phyloP scores from a whole-genome alignment of 768 basidiomycete genomes.

The Chalciporus pseudorubinellus region DNA sequence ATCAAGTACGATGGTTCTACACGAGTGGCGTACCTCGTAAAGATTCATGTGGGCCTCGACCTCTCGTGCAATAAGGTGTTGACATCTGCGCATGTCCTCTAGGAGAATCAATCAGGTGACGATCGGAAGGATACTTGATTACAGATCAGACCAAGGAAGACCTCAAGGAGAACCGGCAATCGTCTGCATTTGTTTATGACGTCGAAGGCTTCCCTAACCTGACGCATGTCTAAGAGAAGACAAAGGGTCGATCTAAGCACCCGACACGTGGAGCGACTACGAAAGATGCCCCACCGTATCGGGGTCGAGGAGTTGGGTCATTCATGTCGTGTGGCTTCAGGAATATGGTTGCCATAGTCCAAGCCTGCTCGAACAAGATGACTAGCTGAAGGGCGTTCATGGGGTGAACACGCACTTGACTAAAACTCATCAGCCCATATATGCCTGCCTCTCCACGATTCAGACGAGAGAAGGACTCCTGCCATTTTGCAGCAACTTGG shows the following conservation, averaged over 20 bases:
- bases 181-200: constrained; percentile 56
- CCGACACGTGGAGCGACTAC: neutral
- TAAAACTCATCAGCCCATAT: constrained; percentile 61
- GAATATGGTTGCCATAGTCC: constrained; percentile 53
- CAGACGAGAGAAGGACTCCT: constrained; percentile 63
- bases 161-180: constrained; percentile 64
- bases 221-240: constrained; percentile 42
- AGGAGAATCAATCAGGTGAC: neutral
- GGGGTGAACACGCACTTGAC: constrained; percentile 42
- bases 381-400: neutral
- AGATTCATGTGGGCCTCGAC: constrained; percentile 54
- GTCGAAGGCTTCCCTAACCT: constrained; percentile 55
- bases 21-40: constrained; percentile 52
- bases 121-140: neutral
- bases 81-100: constrained; percentile 66
- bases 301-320: constrained; percentile 29
- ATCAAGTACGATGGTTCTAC: neutral
- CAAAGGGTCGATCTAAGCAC: constrained; percentile 1
- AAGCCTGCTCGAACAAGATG: constrained; percentile 45
- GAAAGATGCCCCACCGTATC: constrained; percentile 25
- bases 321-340: constrained; percentile 55
- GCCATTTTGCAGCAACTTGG: constrained; percentile 70
- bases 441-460: constrained; percentile 61
- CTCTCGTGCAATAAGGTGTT: constrained; percentile 58
- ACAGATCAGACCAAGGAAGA: constrained; percentile 58